phyloP scores from a whole-genome alignment of 192 early-diverging fungal genomes.

The Radiomyces spectabilis region DNA sequence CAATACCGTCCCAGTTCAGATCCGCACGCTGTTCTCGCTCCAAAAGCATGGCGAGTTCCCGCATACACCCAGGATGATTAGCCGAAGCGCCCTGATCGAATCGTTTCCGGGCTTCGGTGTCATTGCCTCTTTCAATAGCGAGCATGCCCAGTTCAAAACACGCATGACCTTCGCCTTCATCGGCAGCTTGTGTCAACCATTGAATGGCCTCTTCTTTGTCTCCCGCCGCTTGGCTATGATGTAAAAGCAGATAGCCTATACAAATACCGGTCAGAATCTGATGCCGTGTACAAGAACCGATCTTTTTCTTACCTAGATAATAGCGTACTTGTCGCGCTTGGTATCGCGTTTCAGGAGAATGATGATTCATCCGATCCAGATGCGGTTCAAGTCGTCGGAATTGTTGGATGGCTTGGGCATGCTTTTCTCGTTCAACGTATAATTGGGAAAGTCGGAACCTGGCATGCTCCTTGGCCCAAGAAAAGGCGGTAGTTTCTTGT shows the following conservation, averaged over 20 bases:
- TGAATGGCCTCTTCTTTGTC: background rate
- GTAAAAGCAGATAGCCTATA: background rate
- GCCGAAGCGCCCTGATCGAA: slow-evolving; percentile 11
- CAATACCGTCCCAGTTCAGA: background rate
- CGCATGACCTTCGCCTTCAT: slow-evolving; percentile 21
- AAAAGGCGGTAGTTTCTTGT: background rate
- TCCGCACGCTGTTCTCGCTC: background rate
- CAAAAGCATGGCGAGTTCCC: slow-evolving; percentile 9
- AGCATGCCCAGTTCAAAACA: slow-evolving; percentile 10
- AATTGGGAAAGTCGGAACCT: slow-evolving; percentile 3
- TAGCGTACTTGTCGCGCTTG: slow-evolving; percentile 12
- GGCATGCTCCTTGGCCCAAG: slow-evolving; percentile 7
- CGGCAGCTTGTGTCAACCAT: slow-evolving; percentile 10
- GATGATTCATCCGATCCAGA: slow-evolving; percentile 5
- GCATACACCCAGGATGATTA: slow-evolving; percentile 11
- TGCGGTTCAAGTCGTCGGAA: background rate
- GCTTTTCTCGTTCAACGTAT: slow-evolving; percentile 3
- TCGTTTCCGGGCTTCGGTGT: background rate
- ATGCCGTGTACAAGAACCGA: background rate
- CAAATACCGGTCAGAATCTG: background rate
- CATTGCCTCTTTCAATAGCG: background rate
- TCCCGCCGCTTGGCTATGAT: background rate
- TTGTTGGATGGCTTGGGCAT: slow-evolving; percentile 1
- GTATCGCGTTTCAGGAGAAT: slow-evolving; percentile 4
- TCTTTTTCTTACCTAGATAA: slow-evolving; percentile 10